A percentile compares a stretch with the other conserved stretches of the same genome.
These are phyloP conservation scores for Trametes sanguinea DNA, from an alignment of 768 basidiomycete genomes.

Conservation along the genomic window DNA sequence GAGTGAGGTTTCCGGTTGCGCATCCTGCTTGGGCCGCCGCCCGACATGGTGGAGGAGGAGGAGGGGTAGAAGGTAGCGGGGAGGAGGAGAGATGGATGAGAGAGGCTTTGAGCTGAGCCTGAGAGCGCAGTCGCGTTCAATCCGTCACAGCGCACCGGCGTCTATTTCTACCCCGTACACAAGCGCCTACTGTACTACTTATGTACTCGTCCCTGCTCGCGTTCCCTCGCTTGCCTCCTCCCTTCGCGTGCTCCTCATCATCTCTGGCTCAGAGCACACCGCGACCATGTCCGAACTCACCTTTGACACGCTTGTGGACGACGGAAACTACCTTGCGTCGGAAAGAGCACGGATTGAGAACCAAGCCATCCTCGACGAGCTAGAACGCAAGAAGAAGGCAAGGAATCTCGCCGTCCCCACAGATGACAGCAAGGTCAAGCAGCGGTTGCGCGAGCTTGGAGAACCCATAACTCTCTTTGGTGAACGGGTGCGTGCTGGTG, in stretches of 20 bases:
- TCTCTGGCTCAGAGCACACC: background rate
- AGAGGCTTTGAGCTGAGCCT: too few species aligned
- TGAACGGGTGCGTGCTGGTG: slow-evolving; percentile 67
- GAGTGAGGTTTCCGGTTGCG: slow-evolving; percentile 9
- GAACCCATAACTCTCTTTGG: slow-evolving; percentile 98
- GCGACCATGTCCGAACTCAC: slow-evolving; percentile 70
- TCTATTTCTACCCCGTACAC: background rate
- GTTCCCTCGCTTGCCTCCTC: background rate
- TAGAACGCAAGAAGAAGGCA: slow-evolving; percentile 97
- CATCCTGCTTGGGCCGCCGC: slow-evolving; percentile 15
- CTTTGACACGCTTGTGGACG: slow-evolving; percentile 74
- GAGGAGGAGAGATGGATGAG: slow-evolving; percentile 1
- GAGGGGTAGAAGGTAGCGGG: slow-evolving; percentile 2
- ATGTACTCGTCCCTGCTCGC: background rate
- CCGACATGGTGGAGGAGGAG: slow-evolving; percentile 23
- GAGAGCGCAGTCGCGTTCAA: slow-evolving; percentile 4
- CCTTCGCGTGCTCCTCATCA: background rate
- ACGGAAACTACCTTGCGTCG: slow-evolving; percentile 72
- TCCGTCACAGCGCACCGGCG: background rate
- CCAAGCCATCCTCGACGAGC: slow-evolving; percentile 87
- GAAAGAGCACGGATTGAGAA: slow-evolving; percentile 80
- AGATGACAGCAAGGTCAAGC: slow-evolving; percentile 91
- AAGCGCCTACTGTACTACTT: too few species aligned
- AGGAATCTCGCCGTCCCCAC: slow-evolving; percentile 94
- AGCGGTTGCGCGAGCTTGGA: slow-evolving; percentile 86